Percentiles rank a stretch among this genome's conserved stretches.
These are phyloP conservation scores for Ormosia emarginata DNA, from an alignment of 306 rosid genomes.

Conservation along the genomic window DNA sequence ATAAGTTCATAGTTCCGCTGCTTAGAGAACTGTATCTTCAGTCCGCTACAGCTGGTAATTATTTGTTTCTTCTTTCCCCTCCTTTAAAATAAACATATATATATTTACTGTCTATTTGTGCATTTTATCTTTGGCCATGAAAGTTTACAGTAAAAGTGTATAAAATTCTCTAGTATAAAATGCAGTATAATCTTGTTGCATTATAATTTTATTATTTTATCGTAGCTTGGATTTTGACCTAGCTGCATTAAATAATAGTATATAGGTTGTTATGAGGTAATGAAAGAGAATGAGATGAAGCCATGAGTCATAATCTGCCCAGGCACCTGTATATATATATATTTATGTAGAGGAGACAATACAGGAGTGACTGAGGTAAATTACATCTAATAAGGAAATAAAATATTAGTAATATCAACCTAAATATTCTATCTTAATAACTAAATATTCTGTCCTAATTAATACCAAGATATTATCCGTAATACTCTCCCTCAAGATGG, in stretches of 20 bases:
- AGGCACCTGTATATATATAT: too few species aligned
- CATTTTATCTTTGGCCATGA: background rate
- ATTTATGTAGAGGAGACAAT: too few species aligned
- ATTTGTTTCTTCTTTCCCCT: background rate
- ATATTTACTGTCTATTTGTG: background rate
- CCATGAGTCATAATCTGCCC: too few species aligned
- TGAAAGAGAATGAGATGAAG: too few species aligned
- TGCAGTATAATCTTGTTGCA: background rate
- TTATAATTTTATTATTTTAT: background rate
- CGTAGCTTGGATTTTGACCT: background rate
- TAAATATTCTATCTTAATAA: too few species aligned
- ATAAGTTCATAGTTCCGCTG: slow-evolving; percentile 55
- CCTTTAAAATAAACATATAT: background rate
- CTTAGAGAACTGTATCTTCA: slow-evolving; percentile 56
- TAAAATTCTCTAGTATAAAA: background rate
- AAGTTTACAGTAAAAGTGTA: background rate
- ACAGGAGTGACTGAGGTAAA: too few species aligned
- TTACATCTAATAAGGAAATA: too few species aligned
- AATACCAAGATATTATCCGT: too few species aligned
- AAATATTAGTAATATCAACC: too few species aligned
- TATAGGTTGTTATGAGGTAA: too few species aligned
- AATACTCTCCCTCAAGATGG: too few species aligned
- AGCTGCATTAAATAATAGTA: background rate
- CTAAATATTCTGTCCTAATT: too few species aligned
- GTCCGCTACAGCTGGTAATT: slow-evolving; percentile 50